phyloP scores from a whole-genome alignment of 495 filamentous ascomycete species.

The Schizothecium vesticola region DNA sequence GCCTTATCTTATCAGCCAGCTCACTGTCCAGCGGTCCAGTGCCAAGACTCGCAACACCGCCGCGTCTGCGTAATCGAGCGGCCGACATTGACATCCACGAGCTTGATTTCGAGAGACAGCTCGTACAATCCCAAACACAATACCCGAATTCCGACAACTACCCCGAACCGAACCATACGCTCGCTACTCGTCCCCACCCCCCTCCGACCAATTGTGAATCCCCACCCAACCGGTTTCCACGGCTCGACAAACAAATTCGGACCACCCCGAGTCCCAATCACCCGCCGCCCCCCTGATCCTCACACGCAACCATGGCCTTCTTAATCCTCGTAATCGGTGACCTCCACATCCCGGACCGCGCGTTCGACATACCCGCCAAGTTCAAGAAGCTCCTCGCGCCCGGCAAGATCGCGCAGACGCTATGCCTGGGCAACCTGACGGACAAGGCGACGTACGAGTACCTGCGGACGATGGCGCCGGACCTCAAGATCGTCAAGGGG shows the following conservation, averaged over 20 bases:
- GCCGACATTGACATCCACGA: neutral
- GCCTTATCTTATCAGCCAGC: neutral
- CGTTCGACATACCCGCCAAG: constrained; percentile 86
- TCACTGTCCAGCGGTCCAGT: constrained; percentile 1
- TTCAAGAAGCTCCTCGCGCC: constrained; percentile 98
- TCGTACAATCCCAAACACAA: neutral
- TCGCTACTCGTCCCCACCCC: no score
- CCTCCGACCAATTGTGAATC: neutral
- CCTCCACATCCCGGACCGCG: constrained; percentile 95
- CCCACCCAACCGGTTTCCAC: neutral
- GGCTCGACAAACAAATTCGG: neutral
- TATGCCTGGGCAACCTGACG: constrained; percentile 96
- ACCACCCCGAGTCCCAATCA: neutral
- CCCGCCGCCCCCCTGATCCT: neutral
- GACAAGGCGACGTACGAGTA: constrained; percentile 92
- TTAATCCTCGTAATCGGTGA: constrained; percentile 86
- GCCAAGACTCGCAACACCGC: constrained; percentile 3
- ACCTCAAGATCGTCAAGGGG: constrained; percentile 92
- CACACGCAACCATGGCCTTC: constrained; percentile 38
- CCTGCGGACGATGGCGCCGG: constrained; percentile 83
- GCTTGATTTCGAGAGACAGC: neutral
- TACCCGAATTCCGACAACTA: neutral
- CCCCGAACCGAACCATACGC: neutral
- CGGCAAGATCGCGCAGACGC: constrained; percentile 95
- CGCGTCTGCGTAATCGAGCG: neutral